These are phyloP conservation scores for Pythium vanterpoolii DNA, from an alignment of 352 stramenopile species.

Conservation along the genomic window DNA sequence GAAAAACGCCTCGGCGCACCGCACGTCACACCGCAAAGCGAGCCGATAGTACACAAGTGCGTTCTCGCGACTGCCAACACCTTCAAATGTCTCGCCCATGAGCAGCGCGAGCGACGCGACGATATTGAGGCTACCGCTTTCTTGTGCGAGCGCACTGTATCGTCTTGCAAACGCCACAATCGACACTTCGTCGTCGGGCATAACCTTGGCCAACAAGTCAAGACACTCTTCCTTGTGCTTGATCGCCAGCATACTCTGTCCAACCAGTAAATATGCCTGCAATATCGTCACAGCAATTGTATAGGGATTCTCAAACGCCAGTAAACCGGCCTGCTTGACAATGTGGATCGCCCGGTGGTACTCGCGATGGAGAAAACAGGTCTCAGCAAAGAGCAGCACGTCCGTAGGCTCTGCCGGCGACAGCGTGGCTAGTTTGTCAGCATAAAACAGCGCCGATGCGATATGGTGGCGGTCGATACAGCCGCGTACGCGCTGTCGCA, in stretches of 20 bases:
- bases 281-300: constrained; percentile 31
- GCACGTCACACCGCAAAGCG: constrained; percentile 78
- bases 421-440: constrained; percentile 76
- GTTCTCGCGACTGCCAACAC: constrained; percentile 79
- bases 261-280: constrained; percentile 50
- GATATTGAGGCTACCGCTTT: constrained; percentile 56
- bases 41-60: constrained; percentile 72
- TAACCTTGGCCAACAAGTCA: constrained; percentile 51
- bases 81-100: constrained; percentile 81
- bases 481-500: constrained; percentile 41
- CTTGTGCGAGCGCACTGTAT: constrained; percentile 6
- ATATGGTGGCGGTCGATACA: constrained; percentile 55
- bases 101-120: constrained; percentile 77
- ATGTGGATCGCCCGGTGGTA: constrained; percentile 78
- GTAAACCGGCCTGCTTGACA: constrained; percentile 48
- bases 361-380: constrained; percentile 63
- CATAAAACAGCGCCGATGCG: constrained; percentile 65
- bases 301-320: constrained; percentile 29
- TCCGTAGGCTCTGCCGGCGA: constrained; percentile 41
- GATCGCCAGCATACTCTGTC: constrained; percentile 74
- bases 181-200: constrained; percentile 58
- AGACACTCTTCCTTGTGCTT: constrained; percentile 86
- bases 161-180: constrained; percentile 53
- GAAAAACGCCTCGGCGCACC: constrained; percentile 75
- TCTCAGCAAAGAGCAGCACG: constrained; percentile 74